A percentile compares a stretch with the other conserved stretches of the same genome.
These are phyloP conservation scores for Microsporum ferrugineum DNA, from an alignment of 2,329 filamentous ascomycete genomes.

Conservation along the genomic window DNA sequence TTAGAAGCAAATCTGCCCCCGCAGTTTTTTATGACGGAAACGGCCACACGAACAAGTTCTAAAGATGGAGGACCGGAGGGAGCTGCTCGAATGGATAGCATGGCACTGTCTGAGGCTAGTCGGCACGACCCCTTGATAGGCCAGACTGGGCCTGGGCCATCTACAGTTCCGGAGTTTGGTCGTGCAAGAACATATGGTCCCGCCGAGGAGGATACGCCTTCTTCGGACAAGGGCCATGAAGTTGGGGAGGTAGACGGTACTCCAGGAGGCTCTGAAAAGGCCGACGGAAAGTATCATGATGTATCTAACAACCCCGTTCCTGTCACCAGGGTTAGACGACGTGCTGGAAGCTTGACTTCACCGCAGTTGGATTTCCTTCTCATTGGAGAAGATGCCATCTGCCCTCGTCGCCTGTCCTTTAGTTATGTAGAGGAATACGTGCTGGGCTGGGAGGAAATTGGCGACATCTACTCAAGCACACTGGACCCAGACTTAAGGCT, in stretches of 20 bases:
- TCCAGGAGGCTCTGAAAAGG: neutral
- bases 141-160: neutral
- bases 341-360: slow-evolving; percentile 28
- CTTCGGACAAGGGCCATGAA: neutral
- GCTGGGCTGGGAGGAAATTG: slow-evolving; percentile 26
- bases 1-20: slow-evolving; percentile 13
- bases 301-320: neutral
- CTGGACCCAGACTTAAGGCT: slow-evolving; percentile 30
- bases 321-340: slow-evolving; percentile 20
- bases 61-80: neutral
- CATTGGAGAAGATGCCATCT: slow-evolving; percentile 22
- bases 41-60: neutral
- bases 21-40: neutral
- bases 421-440: slow-evolving; percentile 38
- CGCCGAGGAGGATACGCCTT: neutral
- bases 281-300: neutral
- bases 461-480: slow-evolving; percentile 19
- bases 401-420: slow-evolving; percentile 36
- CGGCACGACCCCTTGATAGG: neutral
- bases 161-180: neutral
- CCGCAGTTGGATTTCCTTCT: slow-evolving; percentile 16
- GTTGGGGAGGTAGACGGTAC: neutral
- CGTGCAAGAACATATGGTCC: neutral
- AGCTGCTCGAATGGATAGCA: neutral
- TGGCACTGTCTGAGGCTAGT: neutral